Conservation (phyloP, 371 early-diverging fungal genomes). For the Zopfochytrium polystomum region DNA sequence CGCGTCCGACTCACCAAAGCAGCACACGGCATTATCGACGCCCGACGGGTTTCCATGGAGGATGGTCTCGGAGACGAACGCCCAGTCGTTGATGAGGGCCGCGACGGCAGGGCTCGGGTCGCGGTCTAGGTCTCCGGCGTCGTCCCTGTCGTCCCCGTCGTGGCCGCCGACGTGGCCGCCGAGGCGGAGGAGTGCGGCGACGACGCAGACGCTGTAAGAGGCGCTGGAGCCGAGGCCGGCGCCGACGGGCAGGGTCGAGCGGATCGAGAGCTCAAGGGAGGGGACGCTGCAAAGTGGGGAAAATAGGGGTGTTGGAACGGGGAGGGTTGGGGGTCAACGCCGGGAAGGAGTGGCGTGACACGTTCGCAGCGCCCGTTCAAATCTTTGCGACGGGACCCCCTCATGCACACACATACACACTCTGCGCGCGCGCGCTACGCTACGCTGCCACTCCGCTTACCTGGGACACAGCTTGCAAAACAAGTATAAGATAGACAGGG, state of each 20-base stretch:
- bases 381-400: too few species aligned
- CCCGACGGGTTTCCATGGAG: conserved; percentile 96
- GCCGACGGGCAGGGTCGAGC: conserved; percentile 86
- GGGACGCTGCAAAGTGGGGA: too few species aligned
- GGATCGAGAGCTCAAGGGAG: conserved; percentile 62
- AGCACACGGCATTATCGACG: conserved; percentile 86
- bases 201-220: conserved; percentile 77
- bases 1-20: conserved; percentile 60
- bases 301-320: too few species aligned
- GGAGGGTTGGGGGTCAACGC: too few species aligned
- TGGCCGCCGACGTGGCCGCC: conserved; percentile 3
- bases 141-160: conserved; percentile 3
- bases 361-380: too few species aligned
- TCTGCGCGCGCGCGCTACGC: too few species aligned
- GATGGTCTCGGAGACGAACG: conserved; percentile 87
- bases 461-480: too few species aligned
- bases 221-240: conserved; percentile 96
- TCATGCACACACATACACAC: too few species aligned
- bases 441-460: too few species aligned
- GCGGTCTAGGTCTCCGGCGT: too few species aligned
- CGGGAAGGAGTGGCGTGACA: too few species aligned
- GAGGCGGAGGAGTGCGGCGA: conserved; percentile 65
- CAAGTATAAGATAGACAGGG: too few species aligned
- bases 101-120: neutral
- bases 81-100: conserved; percentile 71